Percentiles rank a stretch among this genome's conserved stretches.
Conservation (phyloP, 306 rosid genomes). For the Vigna reflexopilosa region DNA sequence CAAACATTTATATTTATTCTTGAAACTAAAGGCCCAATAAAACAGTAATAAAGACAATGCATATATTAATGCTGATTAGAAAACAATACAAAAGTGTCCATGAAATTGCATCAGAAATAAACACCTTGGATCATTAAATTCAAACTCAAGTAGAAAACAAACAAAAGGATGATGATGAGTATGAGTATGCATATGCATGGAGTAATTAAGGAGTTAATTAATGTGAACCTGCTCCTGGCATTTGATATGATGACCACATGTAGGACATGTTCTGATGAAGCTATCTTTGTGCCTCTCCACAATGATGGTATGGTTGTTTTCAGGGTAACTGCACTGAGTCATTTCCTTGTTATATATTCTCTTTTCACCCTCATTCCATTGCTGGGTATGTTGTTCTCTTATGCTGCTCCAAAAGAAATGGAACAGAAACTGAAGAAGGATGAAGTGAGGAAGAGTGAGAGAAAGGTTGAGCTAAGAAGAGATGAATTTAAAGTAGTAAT, state of each 20-base stretch:
- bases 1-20: slow-evolving; percentile 25
- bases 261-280: slow-evolving; percentile 68
- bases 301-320: slow-evolving; percentile 48
- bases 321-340: slow-evolving; percentile 70
- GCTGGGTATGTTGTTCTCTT: slow-evolving; percentile 40
- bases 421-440: slow-evolving; percentile 24
- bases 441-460: slow-evolving; percentile 37
- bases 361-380: slow-evolving; percentile 54
- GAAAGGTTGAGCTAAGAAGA: slow-evolving; percentile 38
- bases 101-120: no score
- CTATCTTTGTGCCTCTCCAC: slow-evolving; percentile 57
- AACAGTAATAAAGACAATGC: not conserved
- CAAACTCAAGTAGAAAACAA: slow-evolving; percentile 20
- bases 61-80: not conserved
- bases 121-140: slow-evolving; percentile 7
- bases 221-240: slow-evolving; percentile 65
- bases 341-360: slow-evolving; percentile 49
- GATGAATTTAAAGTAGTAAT: slow-evolving; percentile 45
- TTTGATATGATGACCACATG: slow-evolving; percentile 80
- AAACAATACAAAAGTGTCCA: no score
- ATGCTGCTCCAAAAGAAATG: slow-evolving; percentile 36
- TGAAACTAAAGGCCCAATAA: not conserved
- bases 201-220: slow-evolving; percentile 19
- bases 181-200: not conserved
- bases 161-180: not conserved